Evolutionary conservation across 441 rosid species (phyloP).

Genomic region (Raphanus hybrid): DNA sequence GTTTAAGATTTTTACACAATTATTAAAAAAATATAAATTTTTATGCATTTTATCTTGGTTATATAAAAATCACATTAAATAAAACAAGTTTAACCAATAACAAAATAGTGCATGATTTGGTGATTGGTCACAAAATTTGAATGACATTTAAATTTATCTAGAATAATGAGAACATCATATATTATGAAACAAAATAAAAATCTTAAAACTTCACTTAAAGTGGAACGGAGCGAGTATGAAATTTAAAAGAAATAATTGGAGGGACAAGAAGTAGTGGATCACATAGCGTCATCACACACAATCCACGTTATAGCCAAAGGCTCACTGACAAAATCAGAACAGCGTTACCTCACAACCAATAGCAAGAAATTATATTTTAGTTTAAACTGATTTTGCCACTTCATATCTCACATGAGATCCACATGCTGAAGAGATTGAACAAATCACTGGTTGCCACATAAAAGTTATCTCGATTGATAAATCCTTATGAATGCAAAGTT

Average conservation of each 20-base stretch:
- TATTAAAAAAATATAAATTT: too few relatives aligned
- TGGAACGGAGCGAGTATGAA: background rate
- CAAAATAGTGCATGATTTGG: too few relatives aligned
- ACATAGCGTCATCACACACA: slow-evolving; percentile 35
- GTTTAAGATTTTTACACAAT: too few relatives aligned
- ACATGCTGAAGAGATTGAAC: slow-evolving; percentile 25
- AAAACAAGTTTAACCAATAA: too few relatives aligned
- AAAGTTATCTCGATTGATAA: slow-evolving; percentile 22
- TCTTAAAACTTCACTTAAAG: too few relatives aligned
- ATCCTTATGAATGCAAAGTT: slow-evolving; percentile 29
- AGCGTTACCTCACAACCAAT: slow-evolving; percentile 35
- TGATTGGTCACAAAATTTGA: too few relatives aligned
- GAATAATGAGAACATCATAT: too few relatives aligned
- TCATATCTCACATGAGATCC: slow-evolving; percentile 33
- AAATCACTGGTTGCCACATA: slow-evolving; percentile 39
- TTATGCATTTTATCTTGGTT: too few relatives aligned
- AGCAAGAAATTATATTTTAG: slow-evolving; percentile 8
- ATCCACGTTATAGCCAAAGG: slow-evolving; percentile 23
- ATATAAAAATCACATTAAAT: too few relatives aligned
- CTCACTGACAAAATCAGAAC: slow-evolving; percentile 38
- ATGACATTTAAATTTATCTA: too few relatives aligned
- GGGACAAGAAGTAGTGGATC: slow-evolving; percentile 32
- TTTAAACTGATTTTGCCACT: slow-evolving; percentile 21
- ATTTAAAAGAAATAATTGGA: slow-evolving; percentile 25
- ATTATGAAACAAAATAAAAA: too few relatives aligned